phyloP scores from a whole-genome alignment of 441 rosid genomes.

The Populus hybrid region DNA sequence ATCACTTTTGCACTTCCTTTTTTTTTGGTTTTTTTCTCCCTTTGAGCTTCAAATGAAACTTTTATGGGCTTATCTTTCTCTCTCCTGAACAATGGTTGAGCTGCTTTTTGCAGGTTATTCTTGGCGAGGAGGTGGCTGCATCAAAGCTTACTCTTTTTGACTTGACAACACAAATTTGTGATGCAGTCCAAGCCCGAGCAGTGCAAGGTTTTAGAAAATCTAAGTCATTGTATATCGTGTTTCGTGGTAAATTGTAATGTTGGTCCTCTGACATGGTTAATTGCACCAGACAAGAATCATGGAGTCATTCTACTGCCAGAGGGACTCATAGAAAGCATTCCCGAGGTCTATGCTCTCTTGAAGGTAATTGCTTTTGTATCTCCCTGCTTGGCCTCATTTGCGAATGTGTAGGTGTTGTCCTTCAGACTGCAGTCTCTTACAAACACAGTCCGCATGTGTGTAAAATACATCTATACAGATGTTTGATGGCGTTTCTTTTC shows the following conservation, averaged over 20 bases:
- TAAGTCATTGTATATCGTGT: slow-evolving; percentile 17
- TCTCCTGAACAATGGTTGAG: slow-evolving; percentile 12
- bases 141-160: slow-evolving; percentile 97
- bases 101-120: slow-evolving; percentile 58
- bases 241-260: slow-evolving; percentile 15
- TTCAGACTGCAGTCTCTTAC: neutral
- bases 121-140: slow-evolving; percentile 97
- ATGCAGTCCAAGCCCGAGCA: slow-evolving; percentile 97
- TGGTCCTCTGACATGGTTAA: slow-evolving; percentile 21
- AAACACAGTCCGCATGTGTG: neutral
- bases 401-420: neutral
- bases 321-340: slow-evolving; percentile 98
- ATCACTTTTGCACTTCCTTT: neutral
- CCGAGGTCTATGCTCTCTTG: slow-evolving; percentile 90
- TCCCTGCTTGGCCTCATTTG: neutral
- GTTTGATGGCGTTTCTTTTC: slow-evolving; percentile 1
- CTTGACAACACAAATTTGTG: slow-evolving; percentile 80
- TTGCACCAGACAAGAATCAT: slow-evolving; percentile 76
- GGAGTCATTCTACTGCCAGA: slow-evolving; percentile 97
- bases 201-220: slow-evolving; percentile 54
- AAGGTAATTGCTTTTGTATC: slow-evolving; percentile 50
- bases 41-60: neutral
- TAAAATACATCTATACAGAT: neutral
- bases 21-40: neutral
- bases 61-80: neutral